phyloP scores from a whole-genome alignment of 78 protist genomes.

The Polysphondylium violaceum region DNA sequence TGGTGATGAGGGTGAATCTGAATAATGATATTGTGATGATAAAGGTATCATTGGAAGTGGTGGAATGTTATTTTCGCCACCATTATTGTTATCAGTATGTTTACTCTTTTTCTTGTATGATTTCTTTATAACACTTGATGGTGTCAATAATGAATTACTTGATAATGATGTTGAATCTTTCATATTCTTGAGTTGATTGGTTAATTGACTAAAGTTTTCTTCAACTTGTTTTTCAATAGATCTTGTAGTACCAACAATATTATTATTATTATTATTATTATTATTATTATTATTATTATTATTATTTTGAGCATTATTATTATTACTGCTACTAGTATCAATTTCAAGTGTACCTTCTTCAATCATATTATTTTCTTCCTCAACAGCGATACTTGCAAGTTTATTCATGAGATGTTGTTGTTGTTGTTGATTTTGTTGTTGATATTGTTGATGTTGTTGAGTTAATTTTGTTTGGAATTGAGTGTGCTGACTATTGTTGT shows the following conservation, averaged over 20 bases:
- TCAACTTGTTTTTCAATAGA: conserved; percentile 54
- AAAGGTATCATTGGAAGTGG: conserved; percentile 38
- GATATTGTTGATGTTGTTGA: not conserved
- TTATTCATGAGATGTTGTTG: not conserved
- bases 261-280: conserved; percentile 2
- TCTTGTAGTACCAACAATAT: not conserved
- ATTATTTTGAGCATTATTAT: conserved; percentile 5
- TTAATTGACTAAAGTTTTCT: conserved; percentile 47
- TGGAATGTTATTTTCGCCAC: not conserved
- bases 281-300: conserved; percentile 19
- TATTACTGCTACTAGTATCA: conserved; percentile 2
- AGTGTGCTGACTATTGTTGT: not conserved
- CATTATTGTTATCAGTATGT: not conserved
- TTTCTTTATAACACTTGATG: too few species aligned
- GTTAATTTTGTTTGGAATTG: not conserved
- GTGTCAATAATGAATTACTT: not conserved
- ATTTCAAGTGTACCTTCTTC: not conserved
- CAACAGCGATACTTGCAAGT: not conserved
- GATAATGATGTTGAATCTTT: conserved; percentile 2
- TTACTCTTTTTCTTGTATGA: too few species aligned
- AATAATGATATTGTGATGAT: conserved; percentile 1
- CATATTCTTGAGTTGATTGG: conserved; percentile 22
- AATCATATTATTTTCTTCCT: not conserved
- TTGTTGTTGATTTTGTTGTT: not conserved
- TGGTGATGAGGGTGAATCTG: not conserved